Conservation (phyloP, 768 basidiomycete species). For the Suillus weaverae region DNA sequence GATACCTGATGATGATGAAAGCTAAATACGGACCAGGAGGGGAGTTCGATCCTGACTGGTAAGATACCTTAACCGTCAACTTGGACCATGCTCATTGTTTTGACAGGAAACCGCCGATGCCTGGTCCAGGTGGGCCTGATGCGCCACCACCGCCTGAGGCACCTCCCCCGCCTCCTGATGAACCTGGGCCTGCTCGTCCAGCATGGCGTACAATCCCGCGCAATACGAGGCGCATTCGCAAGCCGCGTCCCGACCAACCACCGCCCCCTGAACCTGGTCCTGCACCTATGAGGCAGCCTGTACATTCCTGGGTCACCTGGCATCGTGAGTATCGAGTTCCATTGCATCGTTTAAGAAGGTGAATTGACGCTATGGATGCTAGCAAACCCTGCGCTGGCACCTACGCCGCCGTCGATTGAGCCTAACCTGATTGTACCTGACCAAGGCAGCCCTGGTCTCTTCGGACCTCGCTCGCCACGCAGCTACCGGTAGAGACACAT, state of each 20-base stretch:
- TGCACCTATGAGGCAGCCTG: constrained; percentile 43
- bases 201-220: constrained; percentile 62
- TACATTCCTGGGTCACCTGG: constrained; percentile 64
- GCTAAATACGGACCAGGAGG: constrained; percentile 84
- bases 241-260: constrained; percentile 35
- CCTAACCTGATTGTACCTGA: constrained; percentile 63
- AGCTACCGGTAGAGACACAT: constrained; percentile 24
- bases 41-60: constrained; percentile 85
- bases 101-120: constrained; percentile 45
- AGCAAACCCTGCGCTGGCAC: constrained; percentile 60
- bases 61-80: constrained; percentile 10
- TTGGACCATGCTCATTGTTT: constrained; percentile 11
- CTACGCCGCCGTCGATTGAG: constrained; percentile 61
- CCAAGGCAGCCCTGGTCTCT: constrained; percentile 62
- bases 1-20: constrained; percentile 65
- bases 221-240: constrained; percentile 43
- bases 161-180: constrained; percentile 44
- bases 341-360: constrained; percentile 2
- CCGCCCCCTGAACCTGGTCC: constrained; percentile 32
- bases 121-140: constrained; percentile 40
- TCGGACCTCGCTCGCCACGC: constrained; percentile 74
- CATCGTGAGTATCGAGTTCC: constrained; percentile 50
- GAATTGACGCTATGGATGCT: constrained; percentile 10
- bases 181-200: constrained; percentile 47
- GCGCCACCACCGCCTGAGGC: constrained; percentile 45